Evolutionary conservation across 78 protist species (phyloP).

Genomic region (Dictyostelium intermedium): DNA sequence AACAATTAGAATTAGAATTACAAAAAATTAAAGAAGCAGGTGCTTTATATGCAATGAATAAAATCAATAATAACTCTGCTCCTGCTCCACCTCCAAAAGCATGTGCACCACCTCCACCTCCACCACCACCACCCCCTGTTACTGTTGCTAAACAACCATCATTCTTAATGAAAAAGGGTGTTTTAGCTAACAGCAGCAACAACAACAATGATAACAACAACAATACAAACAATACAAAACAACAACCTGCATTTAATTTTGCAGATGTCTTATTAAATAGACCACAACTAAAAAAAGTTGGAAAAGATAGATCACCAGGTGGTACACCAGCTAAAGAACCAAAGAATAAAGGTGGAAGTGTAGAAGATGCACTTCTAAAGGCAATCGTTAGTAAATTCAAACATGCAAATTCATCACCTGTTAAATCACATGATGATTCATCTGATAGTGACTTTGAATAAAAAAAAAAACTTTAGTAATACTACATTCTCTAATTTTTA

Average conservation of each 20-base stretch:
- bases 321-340: conserved; percentile 55
- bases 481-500: no score
- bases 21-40: conserved; percentile 14
- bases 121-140: background rate
- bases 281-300: conserved; percentile 12
- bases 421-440: background rate
- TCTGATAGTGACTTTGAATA: conserved; percentile 18
- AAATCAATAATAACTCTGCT: background rate
- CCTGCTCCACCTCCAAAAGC: background rate
- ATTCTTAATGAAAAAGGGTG: background rate
- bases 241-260: background rate
- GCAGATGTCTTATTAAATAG: conserved; percentile 11
- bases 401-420: background rate
- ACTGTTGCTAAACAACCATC: conserved; percentile 2
- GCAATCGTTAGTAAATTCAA: background rate
- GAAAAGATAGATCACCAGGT: conserved; percentile 51
- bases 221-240: background rate
- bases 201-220: background rate
- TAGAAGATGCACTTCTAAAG: background rate
- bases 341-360: background rate
- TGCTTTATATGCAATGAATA: background rate
- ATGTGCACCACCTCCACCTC: conserved; percentile 20
- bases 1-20: conserved; percentile 21
- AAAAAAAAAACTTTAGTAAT: background rate
- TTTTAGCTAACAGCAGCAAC: background rate